A percentile compares a stretch with the other conserved stretches of the same genome.
phyloP scores from a whole-genome alignment of 768 basidiomycete genomes.

The Pleurotus ostreatus region DNA sequence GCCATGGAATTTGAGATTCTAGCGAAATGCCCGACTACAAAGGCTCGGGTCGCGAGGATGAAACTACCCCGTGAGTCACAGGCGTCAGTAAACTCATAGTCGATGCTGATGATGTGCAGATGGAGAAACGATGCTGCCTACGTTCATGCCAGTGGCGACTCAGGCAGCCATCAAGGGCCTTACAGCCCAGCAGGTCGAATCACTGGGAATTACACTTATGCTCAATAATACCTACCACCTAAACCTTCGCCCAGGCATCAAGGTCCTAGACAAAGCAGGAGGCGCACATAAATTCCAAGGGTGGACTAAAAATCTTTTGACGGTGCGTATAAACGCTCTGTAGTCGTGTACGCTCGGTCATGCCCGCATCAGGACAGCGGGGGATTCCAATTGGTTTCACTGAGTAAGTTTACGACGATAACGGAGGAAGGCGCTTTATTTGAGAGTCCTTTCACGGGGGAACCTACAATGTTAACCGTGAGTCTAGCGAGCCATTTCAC shows the following conservation, averaged over 20 bases:
- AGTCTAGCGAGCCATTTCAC: conserved; percentile 18
- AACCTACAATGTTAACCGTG: conserved; percentile 86
- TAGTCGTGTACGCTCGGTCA: conserved; percentile 5
- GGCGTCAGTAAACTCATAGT: conserved; percentile 5
- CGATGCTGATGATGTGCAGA: conserved; percentile 36
- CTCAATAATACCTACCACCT: conserved; percentile 91
- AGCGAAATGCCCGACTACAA: conserved; percentile 77
- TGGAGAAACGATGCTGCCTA: conserved; percentile 78
- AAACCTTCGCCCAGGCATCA: conserved; percentile 77
- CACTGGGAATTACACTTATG: conserved; percentile 77
- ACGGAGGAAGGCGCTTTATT: conserved; percentile 89
- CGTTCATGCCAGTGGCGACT: conserved; percentile 93
- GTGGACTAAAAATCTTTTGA: conserved; percentile 82
- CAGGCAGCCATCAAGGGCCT: conserved; percentile 91
- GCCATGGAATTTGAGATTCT: conserved; percentile 81
- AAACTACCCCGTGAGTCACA: conserved; percentile 64
- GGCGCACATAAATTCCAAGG: conserved; percentile 91
- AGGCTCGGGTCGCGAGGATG: conserved; percentile 84
- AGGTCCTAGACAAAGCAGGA: conserved; percentile 68
- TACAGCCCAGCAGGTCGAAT: conserved; percentile 81
- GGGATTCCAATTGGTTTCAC: conserved; percentile 84
- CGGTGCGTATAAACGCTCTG: conserved; percentile 39
- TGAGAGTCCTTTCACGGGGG: conserved; percentile 79
- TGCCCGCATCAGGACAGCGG: conserved; percentile 65
- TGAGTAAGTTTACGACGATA: conserved; percentile 80